Conservation (phyloP, 2,329 filamentous ascomycete species). For the Cercospora berteroae region DNA sequence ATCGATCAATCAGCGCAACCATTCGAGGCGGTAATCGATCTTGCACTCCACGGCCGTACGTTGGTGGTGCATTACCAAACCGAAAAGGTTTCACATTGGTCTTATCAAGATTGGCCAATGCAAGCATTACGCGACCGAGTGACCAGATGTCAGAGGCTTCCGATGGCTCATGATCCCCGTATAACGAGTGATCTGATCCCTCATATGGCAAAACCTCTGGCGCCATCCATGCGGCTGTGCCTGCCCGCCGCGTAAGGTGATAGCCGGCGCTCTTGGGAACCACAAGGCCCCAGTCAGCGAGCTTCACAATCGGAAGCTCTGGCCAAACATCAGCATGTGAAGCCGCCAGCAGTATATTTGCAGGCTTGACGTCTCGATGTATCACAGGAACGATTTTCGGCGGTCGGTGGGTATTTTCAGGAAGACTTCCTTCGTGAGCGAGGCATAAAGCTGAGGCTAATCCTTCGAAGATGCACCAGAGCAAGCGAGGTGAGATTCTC, state of each 20-base stretch:
- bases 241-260: background rate
- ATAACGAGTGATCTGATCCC: background rate
- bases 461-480: conserved; percentile 16
- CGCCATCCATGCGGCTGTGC: background rate
- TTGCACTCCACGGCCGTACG: background rate
- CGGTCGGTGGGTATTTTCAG: background rate
- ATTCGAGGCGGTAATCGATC: background rate
- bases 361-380: conserved; percentile 16
- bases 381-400: background rate
- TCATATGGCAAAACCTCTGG: background rate
- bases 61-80: background rate
- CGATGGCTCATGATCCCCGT: background rate
- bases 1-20: background rate
- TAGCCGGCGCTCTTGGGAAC: background rate
- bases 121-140: conserved; percentile 2
- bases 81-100: background rate
- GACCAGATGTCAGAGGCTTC: background rate
- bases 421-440: conserved; percentile 2
- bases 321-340: conserved; percentile 3
- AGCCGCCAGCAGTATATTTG: conserved; percentile 12
- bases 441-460: conserved; percentile 11
- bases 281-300: conserved; percentile 16
- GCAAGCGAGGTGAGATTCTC: background rate
- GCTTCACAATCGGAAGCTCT: background rate
- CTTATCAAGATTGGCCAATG: background rate